These are phyloP conservation scores for Friedmanniomyces simplex DNA, from an alignment of 495 filamentous ascomycete species.

Conservation along the genomic window DNA sequence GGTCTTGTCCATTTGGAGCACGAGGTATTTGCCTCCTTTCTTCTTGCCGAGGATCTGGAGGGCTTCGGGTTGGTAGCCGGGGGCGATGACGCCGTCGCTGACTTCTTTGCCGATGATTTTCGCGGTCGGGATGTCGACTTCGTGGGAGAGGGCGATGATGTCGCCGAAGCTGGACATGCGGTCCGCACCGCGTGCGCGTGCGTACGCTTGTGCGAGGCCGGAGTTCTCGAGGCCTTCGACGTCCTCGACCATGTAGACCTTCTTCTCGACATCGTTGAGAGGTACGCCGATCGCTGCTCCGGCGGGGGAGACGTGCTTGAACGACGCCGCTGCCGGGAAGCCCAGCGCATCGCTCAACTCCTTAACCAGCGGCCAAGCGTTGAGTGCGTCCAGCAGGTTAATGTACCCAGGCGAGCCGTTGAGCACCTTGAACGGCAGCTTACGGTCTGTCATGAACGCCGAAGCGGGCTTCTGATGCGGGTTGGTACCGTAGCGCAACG, in stretches of 20 bases:
- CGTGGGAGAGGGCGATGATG: conserved; percentile 82
- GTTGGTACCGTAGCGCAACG: conserved; percentile 90
- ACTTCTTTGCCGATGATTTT: conserved; percentile 97
- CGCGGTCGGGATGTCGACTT: conserved; percentile 78
- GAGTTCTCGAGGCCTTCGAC: conserved; percentile 80
- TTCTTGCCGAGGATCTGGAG: conserved; percentile 92
- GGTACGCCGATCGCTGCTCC: conserved; percentile 88
- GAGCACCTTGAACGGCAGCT: conserved; percentile 94
- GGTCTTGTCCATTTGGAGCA: conserved; percentile 84
- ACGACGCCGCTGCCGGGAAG: conserved; percentile 88
- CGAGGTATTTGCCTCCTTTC: conserved; percentile 93
- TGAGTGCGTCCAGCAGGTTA: conserved; percentile 92
- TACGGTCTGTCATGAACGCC: conserved; percentile 59
- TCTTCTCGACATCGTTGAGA: conserved; percentile 74
- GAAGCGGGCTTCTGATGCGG: conserved; percentile 94
- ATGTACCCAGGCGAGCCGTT: conserved; percentile 88
- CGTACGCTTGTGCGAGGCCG: conserved; percentile 83
- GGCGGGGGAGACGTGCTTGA: conserved; percentile 98
- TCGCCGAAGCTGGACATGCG: conserved; percentile 97
- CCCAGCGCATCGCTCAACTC: conserved; percentile 82
- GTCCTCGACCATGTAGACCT: conserved; percentile 97
- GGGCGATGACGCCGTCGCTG: conserved; percentile 90
- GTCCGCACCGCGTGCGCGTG: conserved; percentile 86
- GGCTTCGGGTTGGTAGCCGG: conserved; percentile 71
- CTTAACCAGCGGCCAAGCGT: conserved; percentile 93